Percentiles rank a stretch among this genome's conserved stretches.
phyloP scores from a whole-genome alignment of 176 grass and related monocot genomes.

The Cenchrus fungigraminus region DNA sequence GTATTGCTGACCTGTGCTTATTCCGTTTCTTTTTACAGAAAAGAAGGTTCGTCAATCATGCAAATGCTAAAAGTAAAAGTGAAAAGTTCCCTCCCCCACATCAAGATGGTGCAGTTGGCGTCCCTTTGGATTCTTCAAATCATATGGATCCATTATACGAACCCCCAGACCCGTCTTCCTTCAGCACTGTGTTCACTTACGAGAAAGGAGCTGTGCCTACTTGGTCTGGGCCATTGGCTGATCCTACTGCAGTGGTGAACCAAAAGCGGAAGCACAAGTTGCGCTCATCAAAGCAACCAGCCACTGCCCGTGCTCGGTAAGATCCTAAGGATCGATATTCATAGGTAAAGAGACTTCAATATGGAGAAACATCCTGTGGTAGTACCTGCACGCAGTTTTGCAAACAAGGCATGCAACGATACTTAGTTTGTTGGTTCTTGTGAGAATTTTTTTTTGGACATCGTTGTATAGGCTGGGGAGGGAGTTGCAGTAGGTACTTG shows the following conservation, averaged over 20 bases:
- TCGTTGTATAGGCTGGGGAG: slow-evolving; percentile 57
- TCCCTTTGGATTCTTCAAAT: slow-evolving; percentile 72
- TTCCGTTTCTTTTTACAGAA: slow-evolving; percentile 51
- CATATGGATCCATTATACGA: slow-evolving; percentile 73
- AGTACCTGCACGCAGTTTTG: slow-evolving; percentile 29
- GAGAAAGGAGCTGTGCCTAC: slow-evolving; percentile 66
- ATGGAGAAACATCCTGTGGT: slow-evolving; percentile 17
- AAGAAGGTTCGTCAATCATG: slow-evolving; percentile 63
- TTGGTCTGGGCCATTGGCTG: slow-evolving; percentile 84
- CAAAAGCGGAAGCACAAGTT: slow-evolving; percentile 71
- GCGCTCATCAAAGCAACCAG: slow-evolving; percentile 66
- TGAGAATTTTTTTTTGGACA: slow-evolving; percentile 56
- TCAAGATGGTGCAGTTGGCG: slow-evolving; percentile 70
- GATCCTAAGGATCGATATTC: slow-evolving; percentile 37
- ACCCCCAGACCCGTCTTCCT: slow-evolving; percentile 68
- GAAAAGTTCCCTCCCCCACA: slow-evolving; percentile 92
- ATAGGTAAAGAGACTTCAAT: slow-evolving; percentile 33
- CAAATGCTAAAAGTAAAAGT: slow-evolving; percentile 84
- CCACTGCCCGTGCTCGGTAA: slow-evolving; percentile 67
- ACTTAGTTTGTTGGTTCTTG: slow-evolving; percentile 51
- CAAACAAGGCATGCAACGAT: slow-evolving; percentile 38
- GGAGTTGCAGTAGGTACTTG: slow-evolving; percentile 55
- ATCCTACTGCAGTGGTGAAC: slow-evolving; percentile 53
- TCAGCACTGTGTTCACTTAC: slow-evolving; percentile 76
- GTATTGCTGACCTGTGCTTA: slow-evolving; percentile 18